Evolutionary conservation across 257 asterid genomes (phyloP).

Genomic region (Nicotiana benthamiana): DNA sequence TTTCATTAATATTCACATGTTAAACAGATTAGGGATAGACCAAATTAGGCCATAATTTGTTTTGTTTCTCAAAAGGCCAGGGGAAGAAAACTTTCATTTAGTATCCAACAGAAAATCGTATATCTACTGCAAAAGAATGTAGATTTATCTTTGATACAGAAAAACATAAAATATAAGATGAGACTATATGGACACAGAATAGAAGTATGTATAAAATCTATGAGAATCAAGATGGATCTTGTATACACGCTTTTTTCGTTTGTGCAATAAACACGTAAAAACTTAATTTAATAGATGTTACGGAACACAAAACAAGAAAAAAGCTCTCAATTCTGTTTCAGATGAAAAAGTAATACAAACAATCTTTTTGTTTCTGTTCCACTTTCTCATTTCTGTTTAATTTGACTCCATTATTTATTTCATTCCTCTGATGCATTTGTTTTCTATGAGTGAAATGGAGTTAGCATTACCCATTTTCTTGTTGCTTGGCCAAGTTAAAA

Average conservation of each 20-base stretch:
- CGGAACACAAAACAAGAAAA: no score
- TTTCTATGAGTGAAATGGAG: no score
- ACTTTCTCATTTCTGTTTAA: no score
- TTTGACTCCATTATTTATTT: no score
- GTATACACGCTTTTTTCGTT: background rate
- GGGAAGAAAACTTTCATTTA: background rate
- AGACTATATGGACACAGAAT: background rate
- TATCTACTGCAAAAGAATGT: background rate
- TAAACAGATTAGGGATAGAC: no score
- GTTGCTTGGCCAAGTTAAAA: no score
- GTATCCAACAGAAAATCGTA: background rate
- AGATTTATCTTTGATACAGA: background rate
- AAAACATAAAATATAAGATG: background rate
- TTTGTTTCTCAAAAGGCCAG: conserved; percentile 79
- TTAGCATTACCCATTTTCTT: no score
- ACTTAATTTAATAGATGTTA: background rate
- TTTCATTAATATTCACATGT: no score
- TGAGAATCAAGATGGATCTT: background rate
- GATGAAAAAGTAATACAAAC: no score
- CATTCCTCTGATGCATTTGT: no score
- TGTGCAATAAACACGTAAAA: background rate
- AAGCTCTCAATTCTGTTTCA: no score
- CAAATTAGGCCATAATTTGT: conserved; percentile 43
- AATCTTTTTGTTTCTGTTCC: no score
- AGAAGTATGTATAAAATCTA: background rate